Evolutionary conservation across 441 rosid species (phyloP).

Genomic region (Pelargonium hybrid): DNA sequence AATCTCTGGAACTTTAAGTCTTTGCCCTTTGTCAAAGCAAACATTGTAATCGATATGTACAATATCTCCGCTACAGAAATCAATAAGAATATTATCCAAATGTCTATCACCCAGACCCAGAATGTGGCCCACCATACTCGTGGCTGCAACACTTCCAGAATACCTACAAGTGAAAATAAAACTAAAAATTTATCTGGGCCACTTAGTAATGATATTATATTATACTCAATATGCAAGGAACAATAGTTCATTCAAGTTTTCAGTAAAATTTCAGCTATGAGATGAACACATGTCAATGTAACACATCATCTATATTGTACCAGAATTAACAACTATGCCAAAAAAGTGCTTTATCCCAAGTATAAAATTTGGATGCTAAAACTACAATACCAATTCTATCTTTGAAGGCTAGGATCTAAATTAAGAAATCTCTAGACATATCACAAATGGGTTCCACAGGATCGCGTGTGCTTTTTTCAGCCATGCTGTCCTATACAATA

Average conservation of each 20-base stretch:
- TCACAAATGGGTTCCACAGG: background rate
- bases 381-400: background rate
- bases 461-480: background rate
- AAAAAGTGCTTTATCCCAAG: background rate
- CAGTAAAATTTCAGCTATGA: background rate
- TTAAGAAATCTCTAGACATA: background rate
- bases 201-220: background rate
- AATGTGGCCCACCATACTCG: slow-evolving; percentile 98
- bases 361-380: background rate
- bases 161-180: slow-evolving; percentile 49
- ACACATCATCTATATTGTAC: background rate
- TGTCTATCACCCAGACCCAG: slow-evolving; percentile 97
- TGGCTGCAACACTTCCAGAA: slow-evolving; percentile 91
- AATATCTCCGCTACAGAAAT: slow-evolving; percentile 89
- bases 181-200: background rate
- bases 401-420: background rate
- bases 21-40: slow-evolving; percentile 94
- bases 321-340: background rate
- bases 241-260: background rate
- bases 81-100: slow-evolving; percentile 93
- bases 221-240: background rate
- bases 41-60: slow-evolving; percentile 96
- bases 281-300: background rate
- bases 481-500: background rate
- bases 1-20: slow-evolving; percentile 89